Evolutionary conservation across 202 grass and related monocot genomes (phyloP), one percentile per base, ranked within the genome.

Genomic region (Carex sylvatica): DNA sequence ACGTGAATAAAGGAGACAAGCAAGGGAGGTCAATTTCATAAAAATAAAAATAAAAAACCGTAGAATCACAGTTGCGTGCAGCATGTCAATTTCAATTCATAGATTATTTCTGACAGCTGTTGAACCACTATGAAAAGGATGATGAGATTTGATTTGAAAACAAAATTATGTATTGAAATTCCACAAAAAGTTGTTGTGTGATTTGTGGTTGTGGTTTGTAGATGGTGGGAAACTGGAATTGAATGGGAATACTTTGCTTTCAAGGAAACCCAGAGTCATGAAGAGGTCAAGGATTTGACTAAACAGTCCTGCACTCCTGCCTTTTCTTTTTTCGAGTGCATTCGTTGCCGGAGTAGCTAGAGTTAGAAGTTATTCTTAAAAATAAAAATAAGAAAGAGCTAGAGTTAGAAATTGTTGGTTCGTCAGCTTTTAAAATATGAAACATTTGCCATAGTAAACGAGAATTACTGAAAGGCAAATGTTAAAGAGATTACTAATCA

Each of bases 191-290:
- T 74, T 8, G 71, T 18, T 30, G 71, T 53, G 71, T 77, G 53
- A 59, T 19, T 56, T 38, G 52, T 36, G 53, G 19, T 24, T 62
- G 60, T 62, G 22, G 9, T 62, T 23, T 11, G n/a, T 2, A 74
- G 70, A 54, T 53, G 16, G 80, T 82, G 80, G 35, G 63, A 68
- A 65, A 81, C 61, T 18, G 9, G 63, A 68, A 69, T 70, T 15
- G 65, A 69, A 82, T 59, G 46, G 65, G 10, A 38, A 82, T 67
- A 63, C 80, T 69, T 69, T 69, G 61, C 63, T 69, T 82, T 69
- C 4, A 80, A 80, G 78, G 65, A 63, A 80, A 42, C 33, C 40
- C 14, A 36, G 62, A 61, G 36, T 52, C 23, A 68, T 69, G 80
- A 69, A 33, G 24, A 35, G 47, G 40, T 68, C 24, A 70, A 53